A percentile compares a stretch with the other conserved stretches of the same genome.
Evolutionary conservation across 805 yeast genomes (phyloP).

Genomic region (Yarrowia sp.): DNA sequence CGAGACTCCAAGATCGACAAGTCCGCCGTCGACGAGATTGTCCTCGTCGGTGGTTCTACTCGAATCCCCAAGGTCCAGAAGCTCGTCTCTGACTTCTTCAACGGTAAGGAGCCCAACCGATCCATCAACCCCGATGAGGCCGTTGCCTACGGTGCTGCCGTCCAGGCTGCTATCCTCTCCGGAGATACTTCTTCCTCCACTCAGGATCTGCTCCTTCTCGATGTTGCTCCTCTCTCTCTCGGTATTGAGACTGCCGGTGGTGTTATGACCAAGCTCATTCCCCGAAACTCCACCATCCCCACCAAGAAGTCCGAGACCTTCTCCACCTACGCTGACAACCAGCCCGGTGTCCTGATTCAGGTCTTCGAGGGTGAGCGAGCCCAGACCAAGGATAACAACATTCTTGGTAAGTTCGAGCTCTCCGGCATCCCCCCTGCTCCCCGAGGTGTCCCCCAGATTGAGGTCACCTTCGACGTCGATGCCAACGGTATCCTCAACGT

Average conservation of each 20-base stretch:
- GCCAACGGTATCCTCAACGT: conserved; percentile 97
- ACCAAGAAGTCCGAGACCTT: conserved; percentile 95
- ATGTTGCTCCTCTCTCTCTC: conserved; percentile 94
- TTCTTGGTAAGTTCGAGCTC: conserved; percentile 95
- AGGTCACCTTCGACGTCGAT: conserved; percentile 94
- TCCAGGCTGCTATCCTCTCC: conserved; percentile 93
- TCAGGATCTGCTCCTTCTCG: conserved; percentile 88
- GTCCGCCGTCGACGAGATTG: conserved; percentile 86
- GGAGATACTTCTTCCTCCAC: conserved; percentile 97
- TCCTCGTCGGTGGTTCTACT: conserved; percentile 95
- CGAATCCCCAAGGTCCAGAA: conserved; percentile 97
- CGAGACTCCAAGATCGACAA: conserved; percentile 88
- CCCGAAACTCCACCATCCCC: conserved; percentile 97
- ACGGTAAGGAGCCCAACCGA: conserved; percentile 95
- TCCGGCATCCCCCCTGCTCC: conserved; percentile 98
- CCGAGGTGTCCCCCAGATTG: conserved; percentile 98
- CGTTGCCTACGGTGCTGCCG: conserved; percentile 99
- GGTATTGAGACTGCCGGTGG: conserved; percentile 99
- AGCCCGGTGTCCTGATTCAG: conserved; percentile 97
- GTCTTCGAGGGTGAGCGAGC: conserved; percentile 99
- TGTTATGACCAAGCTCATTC: conserved; percentile 96
- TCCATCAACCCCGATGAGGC: conserved; percentile 99
- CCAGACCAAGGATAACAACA: conserved; percentile 90
- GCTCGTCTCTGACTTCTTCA: conserved; percentile 92
- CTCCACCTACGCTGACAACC: conserved; percentile 97